Evolutionary conservation across 2,329 filamentous ascomycete genomes (phyloP).

Genomic region (Aureobasidium pullulans): DNA sequence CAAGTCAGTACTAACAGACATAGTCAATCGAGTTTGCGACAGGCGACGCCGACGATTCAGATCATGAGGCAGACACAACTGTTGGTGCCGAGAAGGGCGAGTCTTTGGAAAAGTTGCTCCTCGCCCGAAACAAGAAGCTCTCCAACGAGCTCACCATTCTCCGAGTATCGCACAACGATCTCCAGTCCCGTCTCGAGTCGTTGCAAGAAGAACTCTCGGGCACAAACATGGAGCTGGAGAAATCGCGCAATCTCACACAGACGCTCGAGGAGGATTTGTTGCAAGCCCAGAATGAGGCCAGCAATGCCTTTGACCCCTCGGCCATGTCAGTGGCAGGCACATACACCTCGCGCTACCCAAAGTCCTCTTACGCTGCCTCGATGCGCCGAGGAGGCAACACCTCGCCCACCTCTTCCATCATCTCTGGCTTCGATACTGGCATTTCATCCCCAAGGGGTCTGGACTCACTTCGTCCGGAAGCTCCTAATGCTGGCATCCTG

Average conservation of each 20-base stretch:
- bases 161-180: constrained; percentile 86
- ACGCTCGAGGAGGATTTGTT: constrained; percentile 90
- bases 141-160: constrained; percentile 88
- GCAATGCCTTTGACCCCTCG: constrained; percentile 72
- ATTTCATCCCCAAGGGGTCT: constrained; percentile 38
- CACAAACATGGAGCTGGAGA: constrained; percentile 80
- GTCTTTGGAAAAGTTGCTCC: constrained; percentile 79
- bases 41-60: constrained; percentile 58
- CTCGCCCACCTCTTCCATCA: constrained; percentile 95
- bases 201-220: constrained; percentile 77
- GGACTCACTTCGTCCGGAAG: constrained; percentile 53
- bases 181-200: constrained; percentile 70
- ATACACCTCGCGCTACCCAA: constrained; percentile 72
- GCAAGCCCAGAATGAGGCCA: constrained; percentile 75
- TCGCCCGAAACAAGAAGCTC: constrained; percentile 93
- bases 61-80: constrained; percentile 49
- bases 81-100: constrained; percentile 55
- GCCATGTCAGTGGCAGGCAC: constrained; percentile 91
- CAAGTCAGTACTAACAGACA: constrained; percentile 14
- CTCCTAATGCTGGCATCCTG: constrained; percentile 73
- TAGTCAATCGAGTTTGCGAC: constrained; percentile 92
- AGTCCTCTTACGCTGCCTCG: constrained; percentile 48
- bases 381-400: constrained; percentile 63
- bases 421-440: constrained; percentile 84
- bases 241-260: constrained; percentile 72